A percentile compares a stretch with the other conserved stretches of the same genome.
These are phyloP conservation scores for Oldenlandia corymbosa DNA, from an alignment of 257 asterid species.

Conservation along the genomic window DNA sequence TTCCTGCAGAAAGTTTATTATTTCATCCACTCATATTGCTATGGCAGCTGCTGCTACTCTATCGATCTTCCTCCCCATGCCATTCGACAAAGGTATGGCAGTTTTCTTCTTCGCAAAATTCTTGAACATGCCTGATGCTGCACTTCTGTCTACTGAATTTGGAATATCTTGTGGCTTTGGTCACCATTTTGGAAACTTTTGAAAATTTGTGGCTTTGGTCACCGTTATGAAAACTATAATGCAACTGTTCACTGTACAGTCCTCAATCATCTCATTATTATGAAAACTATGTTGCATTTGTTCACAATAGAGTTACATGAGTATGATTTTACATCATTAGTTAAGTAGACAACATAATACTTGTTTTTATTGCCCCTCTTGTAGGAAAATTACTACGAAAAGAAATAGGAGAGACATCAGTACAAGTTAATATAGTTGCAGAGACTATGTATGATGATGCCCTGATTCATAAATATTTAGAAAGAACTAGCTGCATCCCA, in stretches of 20 bases:
- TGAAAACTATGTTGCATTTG: background rate
- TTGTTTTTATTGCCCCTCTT: constrained; percentile 5
- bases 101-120: background rate
- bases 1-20: background rate
- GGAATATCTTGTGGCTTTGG: background rate
- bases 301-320: constrained; percentile 6
- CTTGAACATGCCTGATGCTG: background rate
- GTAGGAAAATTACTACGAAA: constrained; percentile 6
- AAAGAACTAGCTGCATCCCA: constrained; percentile 23
- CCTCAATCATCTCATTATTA: background rate
- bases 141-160: background rate
- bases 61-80: background rate
- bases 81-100: background rate
- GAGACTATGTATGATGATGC: background rate
- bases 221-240: background rate
- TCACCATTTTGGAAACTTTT: background rate
- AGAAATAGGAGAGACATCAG: constrained; percentile 6
- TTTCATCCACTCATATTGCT: background rate
- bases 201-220: no score
- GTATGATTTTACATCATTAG: background rate
- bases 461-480: constrained; percentile 8
- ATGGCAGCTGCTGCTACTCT: background rate
- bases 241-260: background rate
- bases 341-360: constrained; percentile 1
- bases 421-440: background rate